Base-by-base conservation (phyloP, 2,329 filamentous ascomycete species). In the Trichoderma harzianum region DNA sequence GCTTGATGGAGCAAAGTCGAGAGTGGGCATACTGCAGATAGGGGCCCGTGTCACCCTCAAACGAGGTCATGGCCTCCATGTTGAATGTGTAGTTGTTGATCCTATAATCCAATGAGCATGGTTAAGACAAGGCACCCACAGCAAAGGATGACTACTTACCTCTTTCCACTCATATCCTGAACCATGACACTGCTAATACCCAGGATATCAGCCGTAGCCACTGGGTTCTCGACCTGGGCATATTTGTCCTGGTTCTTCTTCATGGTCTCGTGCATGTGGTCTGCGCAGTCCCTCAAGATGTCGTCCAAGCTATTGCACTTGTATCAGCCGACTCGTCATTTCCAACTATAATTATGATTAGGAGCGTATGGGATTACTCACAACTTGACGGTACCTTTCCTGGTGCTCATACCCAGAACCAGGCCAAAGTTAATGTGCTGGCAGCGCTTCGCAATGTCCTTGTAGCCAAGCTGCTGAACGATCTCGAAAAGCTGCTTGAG, bases 191-290 rank as follows among this genome's bases (percentile, higher is more conserved):
- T 92, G 75, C 92, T 95, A 79, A 98, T 98, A 74, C 95, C 96
- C 3, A 98, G 88, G 12, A 89, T 93, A 83, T 98, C 96, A 73
- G 96, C 94, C 11, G 91, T 92, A 69, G 89, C 88, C 69, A 90
- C 90, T 0, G 95, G 95, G 80, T 98, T 86, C 78, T 91, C 92
- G 24, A 99, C 91, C 82, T 98, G 94, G 71, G 90, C 84, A 82
- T 98, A 99, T 86, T 99, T 99, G 79, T 88, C 86, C 77, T 92
- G 87, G 81, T 98, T 98, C 84, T 92, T 92, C 82, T 86, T 90
- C 96, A 99, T 99, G 66, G 97, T 93, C 73, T 97, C 93, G 86
- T 98, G 95, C 96, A 99, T 99, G 83, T 95, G 93, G 70, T 98
- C 95, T 77, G 90, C 91, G 8, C 97, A 94, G 76, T 95, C 92